phyloP scores from a whole-genome alignment of 129 eudicot genomes.

The Centrapalus pauciflorus region DNA sequence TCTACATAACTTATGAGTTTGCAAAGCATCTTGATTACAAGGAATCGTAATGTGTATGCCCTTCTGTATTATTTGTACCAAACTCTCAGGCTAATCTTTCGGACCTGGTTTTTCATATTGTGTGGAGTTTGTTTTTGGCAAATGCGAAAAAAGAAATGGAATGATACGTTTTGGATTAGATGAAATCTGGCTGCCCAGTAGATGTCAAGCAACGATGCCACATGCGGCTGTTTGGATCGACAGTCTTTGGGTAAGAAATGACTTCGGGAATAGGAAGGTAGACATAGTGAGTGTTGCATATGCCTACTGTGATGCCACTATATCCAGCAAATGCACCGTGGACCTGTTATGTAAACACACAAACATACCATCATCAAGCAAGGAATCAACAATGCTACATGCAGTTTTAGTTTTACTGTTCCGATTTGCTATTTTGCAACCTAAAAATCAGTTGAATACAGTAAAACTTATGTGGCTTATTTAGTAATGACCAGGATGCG shows the following conservation, averaged over 20 bases:
- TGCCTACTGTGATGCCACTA: constrained; percentile 94
- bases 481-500: too few relatives aligned
- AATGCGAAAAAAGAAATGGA: constrained; percentile 9
- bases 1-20: too few relatives aligned
- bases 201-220: constrained; percentile 99
- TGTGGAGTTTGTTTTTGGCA: background rate
- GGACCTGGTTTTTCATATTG: background rate
- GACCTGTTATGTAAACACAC: constrained; percentile 55
- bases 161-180: constrained; percentile 23
- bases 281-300: constrained; percentile 95
- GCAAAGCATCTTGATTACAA: too few relatives aligned
- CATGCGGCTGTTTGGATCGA: constrained; percentile 98
- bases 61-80: too few relatives aligned
- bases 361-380: background rate
- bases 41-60: too few relatives aligned
- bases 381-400: too few relatives aligned
- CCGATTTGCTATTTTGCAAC: too few relatives aligned
- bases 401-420: too few relatives aligned
- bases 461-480: too few relatives aligned
- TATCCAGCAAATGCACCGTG: constrained; percentile 99
- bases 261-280: constrained; percentile 98
- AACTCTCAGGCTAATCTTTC: too few relatives aligned
- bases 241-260: constrained; percentile 62
- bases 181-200: constrained; percentile 95
- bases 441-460: too few relatives aligned